Base-by-base conservation (phyloP, 2,329 filamentous ascomycete species). In the Aspergillus puulaauensis region DNA sequence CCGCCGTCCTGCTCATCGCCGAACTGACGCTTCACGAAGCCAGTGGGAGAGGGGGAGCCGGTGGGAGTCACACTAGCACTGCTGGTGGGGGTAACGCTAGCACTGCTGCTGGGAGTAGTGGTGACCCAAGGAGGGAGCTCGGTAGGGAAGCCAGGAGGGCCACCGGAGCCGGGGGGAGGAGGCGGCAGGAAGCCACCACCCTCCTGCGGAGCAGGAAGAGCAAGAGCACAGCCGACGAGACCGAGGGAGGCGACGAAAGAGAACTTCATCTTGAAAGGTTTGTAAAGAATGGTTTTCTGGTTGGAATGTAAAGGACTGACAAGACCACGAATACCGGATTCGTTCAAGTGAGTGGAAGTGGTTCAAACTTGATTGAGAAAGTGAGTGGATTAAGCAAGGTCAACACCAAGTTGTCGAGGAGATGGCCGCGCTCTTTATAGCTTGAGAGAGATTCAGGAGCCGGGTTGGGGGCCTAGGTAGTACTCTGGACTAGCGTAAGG, bases 161-260 rank as follows among this genome's bases (percentile, higher is more conserved):
- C 47, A 19, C 51, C 27, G 41, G 27, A 46, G 31, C 31, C 40
- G 31, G 19, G 46, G 39, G 35, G 17, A 15, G 46, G 46, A 27
- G 23, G 9, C 14, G 44, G 27, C 39, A 31, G 27, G 9, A 31
- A 1, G 23, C 23, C 23, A 31, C 27, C 27, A 31, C 27, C 27
- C 27, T 31, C 27, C 27, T 51, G 46, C 21, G 56, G 57, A 40
- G 59, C 54, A 19, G 59, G 59, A 8, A 56, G 49, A 15, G 59
- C 59, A 35, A 59, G 53, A 50, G 59, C 57, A 41, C 51, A 57
- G 54, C 59, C 57, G 43, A 58, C 24, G 40, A 59, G 45, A 35
- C 57, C 48, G 9, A 59, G 46, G 19, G 51, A 37, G 47, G 54
- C 57, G 43, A 59, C 19, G 44, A 24, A n/a, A n/a, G 49, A 44